Base-by-base conservation (phyloP, 2,329 filamentous ascomycete genomes). In the Pseudofabraea citricarpa region DNA sequence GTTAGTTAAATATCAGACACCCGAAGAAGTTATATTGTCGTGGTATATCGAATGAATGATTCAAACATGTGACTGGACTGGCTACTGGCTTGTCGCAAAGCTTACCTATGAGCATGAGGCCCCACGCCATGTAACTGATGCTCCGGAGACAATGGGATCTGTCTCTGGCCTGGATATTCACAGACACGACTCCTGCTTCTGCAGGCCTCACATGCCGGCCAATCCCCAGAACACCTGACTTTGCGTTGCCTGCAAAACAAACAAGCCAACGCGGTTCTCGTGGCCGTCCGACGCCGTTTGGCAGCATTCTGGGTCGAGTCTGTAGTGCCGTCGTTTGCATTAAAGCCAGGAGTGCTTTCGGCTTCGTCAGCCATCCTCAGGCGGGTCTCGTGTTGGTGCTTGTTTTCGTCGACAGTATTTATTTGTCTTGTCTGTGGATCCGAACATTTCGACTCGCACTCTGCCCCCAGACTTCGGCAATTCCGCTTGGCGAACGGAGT, bases 181-280 rank as follows among this genome's bases (percentile, higher is more conserved):
- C 38, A 40, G 10, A 13, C 38, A 6, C 38, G 20, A 6, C 23
- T 29, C 15, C 38, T 15, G 12, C 13, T 29, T 27, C 27, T 31
- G 21, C 38, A 40, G 9, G 38, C 38, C 23, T 40, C 27, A 31
- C 38, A 40, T 5, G 38, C 27, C 15, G 38, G 38, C 23, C 24
- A 40, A 13, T 40, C 23, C 6, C 38, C 38, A 18, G 23, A 31
- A 31, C 38, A 40, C 20, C 27, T 40, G 6, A 31, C 38, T 21
- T 40, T 40, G 23, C 38, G 23, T 18, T 40, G 27, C n/a, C 27
- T 31, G 15, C 38, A 40, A 19, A 40, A 40, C n/a, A 31, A 19
- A 40, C 38, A 40, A 6, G 38, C 38, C 16, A 19, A 20, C n/a
- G 35, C 35, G 2, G 35, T 22, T 21, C 35, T 37, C 18, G 35